Conservation (phyloP, 2,329 filamentous ascomycete genomes). For the Microsporum ferrugineum region DNA sequence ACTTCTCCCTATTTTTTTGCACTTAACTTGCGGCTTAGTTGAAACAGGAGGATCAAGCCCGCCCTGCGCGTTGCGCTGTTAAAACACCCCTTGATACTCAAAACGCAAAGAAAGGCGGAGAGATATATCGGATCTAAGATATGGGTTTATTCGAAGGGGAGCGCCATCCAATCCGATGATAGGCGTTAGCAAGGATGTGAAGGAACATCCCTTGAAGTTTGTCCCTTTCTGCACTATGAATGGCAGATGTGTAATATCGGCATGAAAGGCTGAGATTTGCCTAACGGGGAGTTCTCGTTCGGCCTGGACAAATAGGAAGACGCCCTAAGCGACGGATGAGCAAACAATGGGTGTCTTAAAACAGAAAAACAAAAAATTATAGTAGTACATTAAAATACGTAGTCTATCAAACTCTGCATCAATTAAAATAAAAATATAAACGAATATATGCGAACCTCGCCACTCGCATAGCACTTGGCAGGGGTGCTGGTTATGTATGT, state of each 20-base stretch:
- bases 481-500: no score
- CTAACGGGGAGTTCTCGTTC: not conserved
- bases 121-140: not conserved
- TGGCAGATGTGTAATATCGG: no score
- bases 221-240: not conserved
- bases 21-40: not conserved
- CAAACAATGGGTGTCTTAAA: not conserved
- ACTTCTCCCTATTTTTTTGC: not conserved
- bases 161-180: not conserved
- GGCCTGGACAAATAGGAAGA: no score
- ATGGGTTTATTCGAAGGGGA: not conserved
- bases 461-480: not conserved
- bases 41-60: not conserved
- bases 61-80: not conserved
- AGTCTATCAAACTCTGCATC: not conserved
- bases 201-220: not conserved
- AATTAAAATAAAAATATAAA: not conserved
- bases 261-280: not conserved
- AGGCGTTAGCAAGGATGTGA: not conserved
- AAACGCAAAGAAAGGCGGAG: not conserved
- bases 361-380: not conserved
- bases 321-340: not conserved
- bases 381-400: not conserved
- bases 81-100: not conserved
- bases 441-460: not conserved